A percentile compares a stretch with the other conserved stretches of the same genome.
Conservation (phyloP, 768 basidiomycete genomes). For the Collybia mongolica region DNA sequence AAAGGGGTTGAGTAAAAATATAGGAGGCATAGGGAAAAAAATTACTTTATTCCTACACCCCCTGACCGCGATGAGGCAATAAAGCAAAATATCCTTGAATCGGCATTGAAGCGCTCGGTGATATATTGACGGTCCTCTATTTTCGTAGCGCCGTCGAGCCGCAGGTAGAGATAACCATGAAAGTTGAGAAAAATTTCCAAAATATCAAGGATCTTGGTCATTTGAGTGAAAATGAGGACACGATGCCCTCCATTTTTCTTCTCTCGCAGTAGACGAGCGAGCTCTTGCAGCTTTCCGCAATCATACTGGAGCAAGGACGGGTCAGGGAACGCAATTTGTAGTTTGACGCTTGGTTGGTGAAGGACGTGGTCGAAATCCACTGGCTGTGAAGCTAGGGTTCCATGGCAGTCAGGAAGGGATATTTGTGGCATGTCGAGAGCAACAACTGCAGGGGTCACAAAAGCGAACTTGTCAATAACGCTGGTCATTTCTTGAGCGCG, state of each 20-base stretch:
- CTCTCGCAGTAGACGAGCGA: constrained; percentile 76
- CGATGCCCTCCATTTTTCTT: constrained; percentile 89
- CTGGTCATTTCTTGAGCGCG: constrained; percentile 55
- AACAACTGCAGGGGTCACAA: constrained; percentile 77
- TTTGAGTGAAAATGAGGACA: constrained; percentile 94
- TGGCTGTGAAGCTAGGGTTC: constrained; percentile 25
- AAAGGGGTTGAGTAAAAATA: constrained; percentile 11
- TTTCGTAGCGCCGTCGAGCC: constrained; percentile 94
- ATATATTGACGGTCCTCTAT: constrained; percentile 92
- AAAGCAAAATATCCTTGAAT: constrained; percentile 79
- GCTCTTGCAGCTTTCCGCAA: constrained; percentile 90
- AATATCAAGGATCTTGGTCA: constrained; percentile 93
- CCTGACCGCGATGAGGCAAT: constrained; percentile 81
- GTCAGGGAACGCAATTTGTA: constrained; percentile 93
- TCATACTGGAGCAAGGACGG: constrained; percentile 90
- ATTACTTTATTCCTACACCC: constrained; percentile 93
- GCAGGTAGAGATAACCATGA: constrained; percentile 89
- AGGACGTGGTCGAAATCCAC: constrained; percentile 63
- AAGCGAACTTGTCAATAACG: constrained; percentile 69
- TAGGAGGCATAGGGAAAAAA: constrained; percentile 16
- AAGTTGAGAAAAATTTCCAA: constrained; percentile 91
- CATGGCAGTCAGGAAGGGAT: constrained; percentile 47
- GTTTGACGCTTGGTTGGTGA: constrained; percentile 75
- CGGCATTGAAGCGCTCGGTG: constrained; percentile 86
- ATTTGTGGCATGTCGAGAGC: constrained; percentile 71